phyloP scores from a whole-genome alignment of 2,329 filamentous ascomycete genomes.

The Monosporascus sp. region DNA sequence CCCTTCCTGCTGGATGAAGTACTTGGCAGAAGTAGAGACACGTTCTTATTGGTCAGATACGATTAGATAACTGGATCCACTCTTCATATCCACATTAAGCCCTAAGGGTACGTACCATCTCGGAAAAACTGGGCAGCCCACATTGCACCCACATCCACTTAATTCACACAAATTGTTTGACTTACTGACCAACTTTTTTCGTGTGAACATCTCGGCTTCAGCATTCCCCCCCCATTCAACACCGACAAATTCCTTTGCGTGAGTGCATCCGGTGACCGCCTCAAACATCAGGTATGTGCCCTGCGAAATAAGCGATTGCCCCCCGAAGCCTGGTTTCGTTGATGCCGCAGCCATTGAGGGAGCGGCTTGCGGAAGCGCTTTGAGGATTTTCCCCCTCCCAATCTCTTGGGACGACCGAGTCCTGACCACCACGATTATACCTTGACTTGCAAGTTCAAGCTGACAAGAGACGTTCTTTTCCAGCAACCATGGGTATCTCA shows the following conservation, averaged over 20 bases:
- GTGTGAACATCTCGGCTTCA: background rate
- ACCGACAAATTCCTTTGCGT: background rate
- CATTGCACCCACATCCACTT: background rate
- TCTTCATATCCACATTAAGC: background rate
- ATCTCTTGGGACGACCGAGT: background rate
- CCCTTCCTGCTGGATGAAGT: no score
- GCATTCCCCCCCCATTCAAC: background rate
- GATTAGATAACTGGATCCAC: background rate
- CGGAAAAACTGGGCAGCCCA: background rate
- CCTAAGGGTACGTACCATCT: background rate
- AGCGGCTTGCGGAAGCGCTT: no score
- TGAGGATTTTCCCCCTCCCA: background rate
- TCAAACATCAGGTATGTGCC: background rate
- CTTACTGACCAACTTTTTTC: background rate
- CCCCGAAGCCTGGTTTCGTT: background rate
- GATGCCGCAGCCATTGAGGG: background rate
- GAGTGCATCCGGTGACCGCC: background rate
- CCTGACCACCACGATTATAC: no score
- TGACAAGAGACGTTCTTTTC: slow-evolving; percentile 18
- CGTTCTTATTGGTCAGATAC: no score
- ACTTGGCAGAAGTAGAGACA: no score
- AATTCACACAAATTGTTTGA: background rate
- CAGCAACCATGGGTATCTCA: slow-evolving; percentile 98
- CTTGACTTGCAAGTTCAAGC: background rate
- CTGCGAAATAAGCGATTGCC: slow-evolving; percentile 7